A percentile compares a stretch with the other conserved stretches of the same genome.
These are phyloP conservation scores for Cyberlindnera saturnus DNA, from an alignment of 805 yeast genomes.

Conservation along the genomic window DNA sequence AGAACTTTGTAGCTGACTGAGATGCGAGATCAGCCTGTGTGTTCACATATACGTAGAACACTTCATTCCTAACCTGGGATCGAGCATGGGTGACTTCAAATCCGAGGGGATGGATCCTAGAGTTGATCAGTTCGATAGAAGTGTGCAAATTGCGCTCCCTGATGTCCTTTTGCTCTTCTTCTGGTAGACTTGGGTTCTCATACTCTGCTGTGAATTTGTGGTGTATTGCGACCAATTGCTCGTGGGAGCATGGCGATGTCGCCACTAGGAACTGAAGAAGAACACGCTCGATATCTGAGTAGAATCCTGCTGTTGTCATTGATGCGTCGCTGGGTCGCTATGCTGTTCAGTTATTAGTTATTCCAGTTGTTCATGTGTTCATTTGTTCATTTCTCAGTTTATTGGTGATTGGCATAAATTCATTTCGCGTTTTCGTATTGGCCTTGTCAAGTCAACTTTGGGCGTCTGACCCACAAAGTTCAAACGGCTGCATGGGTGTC, in stretches of 20 bases:
- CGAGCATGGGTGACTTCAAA: conserved; percentile 32
- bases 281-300: conserved; percentile 12
- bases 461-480: no score
- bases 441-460: no score
- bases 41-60: conserved; percentile 33
- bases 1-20: conserved; percentile 28
- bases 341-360: background rate
- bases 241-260: conserved; percentile 5
- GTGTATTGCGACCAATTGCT: conserved; percentile 2
- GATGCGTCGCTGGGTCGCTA: no score
- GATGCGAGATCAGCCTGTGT: conserved; percentile 30
- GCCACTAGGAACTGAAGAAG: conserved; percentile 10
- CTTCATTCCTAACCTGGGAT: conserved; percentile 29
- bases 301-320: background rate
- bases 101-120: conserved; percentile 25
- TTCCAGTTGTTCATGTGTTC: background rate
- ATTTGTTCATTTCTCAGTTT: background rate
- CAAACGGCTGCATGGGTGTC: no score
- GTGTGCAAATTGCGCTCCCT: conserved; percentile 11
- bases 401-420: no score
- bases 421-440: no score
- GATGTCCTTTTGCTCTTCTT: conserved; percentile 2
- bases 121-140: conserved; percentile 23
- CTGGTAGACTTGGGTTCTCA: background rate
- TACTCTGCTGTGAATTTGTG: conserved; percentile 6